Evolutionary conservation across 148 eudicot genomes (phyloP), one percentile per base, ranked within the genome.

Genomic region (Camellia lanceoleosa): DNA sequence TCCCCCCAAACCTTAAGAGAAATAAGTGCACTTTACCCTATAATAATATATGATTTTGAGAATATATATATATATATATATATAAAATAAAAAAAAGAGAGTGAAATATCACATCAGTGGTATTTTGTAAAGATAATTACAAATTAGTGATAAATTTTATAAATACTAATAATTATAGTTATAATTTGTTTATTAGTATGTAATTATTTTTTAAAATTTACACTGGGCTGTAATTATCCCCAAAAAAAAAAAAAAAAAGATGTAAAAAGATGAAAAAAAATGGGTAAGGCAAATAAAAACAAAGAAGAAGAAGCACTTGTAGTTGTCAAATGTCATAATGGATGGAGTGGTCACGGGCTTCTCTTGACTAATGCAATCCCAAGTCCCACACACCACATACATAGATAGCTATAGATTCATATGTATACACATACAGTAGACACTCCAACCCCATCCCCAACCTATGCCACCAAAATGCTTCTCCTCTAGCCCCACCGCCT

Each of bases 301-400:
- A 79, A 60, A 6, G 54, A 47, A 52, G 42, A 58, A 11, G 18
- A 30, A 74, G 81, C 73, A 12, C 30, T 68, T 76, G 76, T 70
- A 78, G 19, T 67, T 67, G 60, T 66, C 69, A 74, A 38, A 20
- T 67, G 60, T 66, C 69, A 74, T 49, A 20, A 18, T 55, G 60
- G 64, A 44, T 14, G 20, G 41, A 69, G 62, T 71, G 79, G 66
- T 84, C 86, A 84, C 86, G 84, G 84, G 81, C 71, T 77, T 81
- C 79, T 81, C 81, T 84, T 78, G 84, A 84, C 83, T 66, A 30
- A 30, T 30, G 38, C 38, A 30, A 46, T 71, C 72, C 38, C 79
- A 72, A 30, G 76, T 23, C 76, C 47, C 76, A 20, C 68, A 15
- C 71, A 23, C 52, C 38, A 30, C 38, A 30, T 30, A 30, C 38